A percentile compares a stretch with the other conserved stretches of the same genome.
Evolutionary conservation across 192 early-diverging fungal species (phyloP).

Genomic region (Backusella psychrophila): DNA sequence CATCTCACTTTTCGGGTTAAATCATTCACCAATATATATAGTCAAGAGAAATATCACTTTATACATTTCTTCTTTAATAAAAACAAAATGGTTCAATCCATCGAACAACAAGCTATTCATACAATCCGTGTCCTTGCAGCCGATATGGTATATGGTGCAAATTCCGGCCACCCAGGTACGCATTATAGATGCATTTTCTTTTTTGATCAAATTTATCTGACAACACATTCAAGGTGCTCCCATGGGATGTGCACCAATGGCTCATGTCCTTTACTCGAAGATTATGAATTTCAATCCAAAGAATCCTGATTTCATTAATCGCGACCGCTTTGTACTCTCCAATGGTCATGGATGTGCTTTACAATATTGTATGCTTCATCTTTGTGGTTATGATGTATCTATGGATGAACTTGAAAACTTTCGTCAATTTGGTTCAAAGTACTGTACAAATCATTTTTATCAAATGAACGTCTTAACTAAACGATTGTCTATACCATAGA

Average conservation of each 20-base stretch:
- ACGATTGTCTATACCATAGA: too few species aligned
- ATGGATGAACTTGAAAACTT: conserved; percentile 91
- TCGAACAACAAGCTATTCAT: conserved; percentile 54
- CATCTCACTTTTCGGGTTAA: too few species aligned
- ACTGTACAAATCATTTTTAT: too few species aligned
- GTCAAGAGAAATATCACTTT: not conserved
- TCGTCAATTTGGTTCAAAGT: conserved; percentile 73
- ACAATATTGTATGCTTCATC: conserved; percentile 88
- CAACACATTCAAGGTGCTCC: conserved; percentile 63
- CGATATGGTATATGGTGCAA: conserved; percentile 83
- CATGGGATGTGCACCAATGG: conserved; percentile 97
- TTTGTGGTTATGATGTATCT: conserved; percentile 81
- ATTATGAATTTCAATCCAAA: conserved; percentile 81
- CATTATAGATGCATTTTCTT: too few species aligned
- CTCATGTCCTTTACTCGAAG: conserved; percentile 80
- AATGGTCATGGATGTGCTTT: conserved; percentile 95
- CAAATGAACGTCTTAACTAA: too few species aligned
- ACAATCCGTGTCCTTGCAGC: conserved; percentile 90
- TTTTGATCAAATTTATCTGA: too few species aligned
- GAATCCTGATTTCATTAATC: conserved; percentile 53
- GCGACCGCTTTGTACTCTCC: conserved; percentile 81
- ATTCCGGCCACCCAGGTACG: conserved; percentile 88
- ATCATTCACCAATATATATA: not conserved
- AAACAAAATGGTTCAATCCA: not conserved
- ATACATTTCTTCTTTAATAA: not conserved